phyloP scores from a whole-genome alignment of 2,329 filamentous ascomycete species.

The Penicillium psychrosexuale region DNA sequence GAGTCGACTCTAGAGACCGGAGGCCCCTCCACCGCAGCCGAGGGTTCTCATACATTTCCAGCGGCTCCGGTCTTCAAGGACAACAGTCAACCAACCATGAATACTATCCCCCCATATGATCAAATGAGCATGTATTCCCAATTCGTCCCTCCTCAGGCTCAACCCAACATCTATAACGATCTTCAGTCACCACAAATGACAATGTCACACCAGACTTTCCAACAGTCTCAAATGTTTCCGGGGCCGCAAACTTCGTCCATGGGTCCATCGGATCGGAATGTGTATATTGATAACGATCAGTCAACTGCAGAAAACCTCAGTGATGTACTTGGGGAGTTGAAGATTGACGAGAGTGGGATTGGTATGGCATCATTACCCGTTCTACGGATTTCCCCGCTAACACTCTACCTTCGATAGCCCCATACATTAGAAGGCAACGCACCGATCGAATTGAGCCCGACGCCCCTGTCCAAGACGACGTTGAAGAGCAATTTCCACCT shows the following conservation, averaged over 20 bases:
- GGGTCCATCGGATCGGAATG: constrained; percentile 41
- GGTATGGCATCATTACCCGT: constrained; percentile 54
- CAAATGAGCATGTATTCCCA: constrained; percentile 41
- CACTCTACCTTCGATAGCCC: constrained; percentile 53
- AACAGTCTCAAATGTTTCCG: constrained; percentile 28
- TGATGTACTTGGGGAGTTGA: constrained; percentile 79
- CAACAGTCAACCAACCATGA: constrained; percentile 52
- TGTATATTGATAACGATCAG: constrained; percentile 59
- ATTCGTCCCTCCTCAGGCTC: constrained; percentile 33
- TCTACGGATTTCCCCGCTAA: neutral
- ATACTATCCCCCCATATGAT: constrained; percentile 45
- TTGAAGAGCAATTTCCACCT: constrained; percentile 66
- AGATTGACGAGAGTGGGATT: constrained; percentile 81
- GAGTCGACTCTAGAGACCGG: constrained; percentile 27
- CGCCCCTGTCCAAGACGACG: constrained; percentile 63
- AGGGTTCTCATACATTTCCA: constrained; percentile 53
- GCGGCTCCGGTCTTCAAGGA: constrained; percentile 47
- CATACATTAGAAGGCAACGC: constrained; percentile 72
- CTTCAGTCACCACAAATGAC: constrained; percentile 32
- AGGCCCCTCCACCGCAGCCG: constrained; percentile 39
- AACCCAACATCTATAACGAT: constrained; percentile 32
- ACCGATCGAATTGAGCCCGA: constrained; percentile 51
- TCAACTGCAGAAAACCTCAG: constrained; percentile 70
- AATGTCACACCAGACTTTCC: constrained; percentile 30
- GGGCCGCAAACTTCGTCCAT: constrained; percentile 27